Evolutionary conservation across 768 basidiomycete species (phyloP), one percentile per base, ranked within the genome.

Genomic region (Tulasnella sp.): DNA sequence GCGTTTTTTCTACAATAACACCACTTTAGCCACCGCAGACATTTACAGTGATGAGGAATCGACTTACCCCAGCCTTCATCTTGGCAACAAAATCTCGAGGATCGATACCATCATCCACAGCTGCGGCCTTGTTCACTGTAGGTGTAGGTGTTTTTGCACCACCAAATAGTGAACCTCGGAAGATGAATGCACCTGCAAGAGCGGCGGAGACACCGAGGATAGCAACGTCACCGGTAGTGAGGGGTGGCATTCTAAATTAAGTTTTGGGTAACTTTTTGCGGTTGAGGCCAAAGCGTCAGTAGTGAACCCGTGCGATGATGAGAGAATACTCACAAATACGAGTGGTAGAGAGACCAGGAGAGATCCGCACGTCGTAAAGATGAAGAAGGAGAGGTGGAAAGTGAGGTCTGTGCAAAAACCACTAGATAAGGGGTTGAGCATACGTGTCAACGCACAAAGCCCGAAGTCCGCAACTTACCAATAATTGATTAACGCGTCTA

Each of bases 41-140:
- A 27, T 42, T 10, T 16, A 19, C 4, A 9, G 42, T 44, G 42
- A 31, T 24, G 42, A 10, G 7, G 41, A 25, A n/a, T 8, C 5
- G 6, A 75, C 87, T 64, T 68, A 96, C 93, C 34, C 78, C 81
- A 55, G 83, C 79, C 69, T 90, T 85, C 89, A 96, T 91, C 70
- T 92, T 92, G 10, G 79, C 77, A 35, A 95, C 75, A 62, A 95
- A 95, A 65, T 98, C 90, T 37, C 92, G 72, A n/a, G 91, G 89
- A 61, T 95, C 89, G 1, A 79, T 83, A 52, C 75, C 76, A 42
- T 79, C 83, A 70, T 82, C 82, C 33, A 70, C 62, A 48, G 54
- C 63, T 0, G 54, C 35, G 24, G 47, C 19, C 15, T 29, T 39
- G 24, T 51, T 51, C 20, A 29, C 35, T 12, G 27, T 34, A 25